Evolutionary conservation across 2,329 filamentous ascomycete genomes (phyloP).

Genomic region (Aaosphaeria arxii): DNA sequence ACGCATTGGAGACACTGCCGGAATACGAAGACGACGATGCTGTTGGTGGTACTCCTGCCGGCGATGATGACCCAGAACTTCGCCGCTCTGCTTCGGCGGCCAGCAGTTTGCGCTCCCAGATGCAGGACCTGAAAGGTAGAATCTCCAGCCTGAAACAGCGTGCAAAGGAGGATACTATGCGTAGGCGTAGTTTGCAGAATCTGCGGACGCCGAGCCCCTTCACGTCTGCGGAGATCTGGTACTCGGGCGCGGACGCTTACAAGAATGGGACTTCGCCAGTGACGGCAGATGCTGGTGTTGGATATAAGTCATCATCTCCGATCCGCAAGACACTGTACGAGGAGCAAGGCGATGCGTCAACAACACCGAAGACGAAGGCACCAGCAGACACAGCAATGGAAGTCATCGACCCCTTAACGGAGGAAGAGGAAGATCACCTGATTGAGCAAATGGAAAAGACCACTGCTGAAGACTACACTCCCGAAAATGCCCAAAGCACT

Average conservation of each 20-base stretch:
- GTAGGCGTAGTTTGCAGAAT: conserved; percentile 73
- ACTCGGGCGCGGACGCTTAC: conserved; percentile 38
- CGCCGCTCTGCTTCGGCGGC: conserved; percentile 69
- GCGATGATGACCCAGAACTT: conserved; percentile 38
- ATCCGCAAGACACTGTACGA: conserved; percentile 20
- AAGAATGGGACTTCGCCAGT: conserved; percentile 20
- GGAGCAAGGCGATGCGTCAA: conserved; percentile 7
- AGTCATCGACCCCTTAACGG: not conserved
- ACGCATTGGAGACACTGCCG: conserved; percentile 38
- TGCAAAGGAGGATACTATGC: conserved; percentile 73
- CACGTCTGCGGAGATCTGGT: conserved; percentile 66
- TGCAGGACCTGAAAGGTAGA: conserved; percentile 80
- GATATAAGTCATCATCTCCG: conserved; percentile 23
- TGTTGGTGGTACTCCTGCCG: conserved; percentile 1
- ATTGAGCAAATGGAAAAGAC: not conserved
- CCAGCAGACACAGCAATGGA: not conserved
- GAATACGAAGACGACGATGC: conserved; percentile 17
- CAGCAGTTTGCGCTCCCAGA: conserved; percentile 74
- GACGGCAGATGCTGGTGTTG: conserved; percentile 25
- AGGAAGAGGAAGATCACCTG: conserved; percentile 4
- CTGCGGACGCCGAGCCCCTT: conserved; percentile 75
- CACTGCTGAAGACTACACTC: not conserved
- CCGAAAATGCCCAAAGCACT: not conserved
- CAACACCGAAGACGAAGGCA: conserved; percentile 7
- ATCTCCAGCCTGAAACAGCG: conserved; percentile 78